phyloP scores from a whole-genome alignment of 2,329 filamentous ascomycete genomes.

The Aspergillus amoenus region DNA sequence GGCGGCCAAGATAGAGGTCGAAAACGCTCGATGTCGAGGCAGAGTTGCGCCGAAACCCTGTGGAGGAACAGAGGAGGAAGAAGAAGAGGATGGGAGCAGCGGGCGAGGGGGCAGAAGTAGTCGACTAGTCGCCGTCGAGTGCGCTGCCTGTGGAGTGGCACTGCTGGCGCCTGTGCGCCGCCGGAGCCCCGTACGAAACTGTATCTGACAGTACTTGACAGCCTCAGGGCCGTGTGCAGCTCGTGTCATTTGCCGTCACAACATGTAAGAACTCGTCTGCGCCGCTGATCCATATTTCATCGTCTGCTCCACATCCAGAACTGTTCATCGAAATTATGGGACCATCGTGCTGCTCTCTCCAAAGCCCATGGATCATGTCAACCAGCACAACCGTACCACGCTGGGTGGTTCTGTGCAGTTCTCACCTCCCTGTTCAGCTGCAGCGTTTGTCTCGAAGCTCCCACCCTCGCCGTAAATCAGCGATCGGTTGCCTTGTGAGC shows the following conservation, averaged over 20 bases:
- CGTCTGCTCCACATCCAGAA: not conserved
- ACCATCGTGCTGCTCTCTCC: constrained; percentile 5
- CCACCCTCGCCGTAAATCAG: not conserved
- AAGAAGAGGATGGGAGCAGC: constrained; percentile 12
- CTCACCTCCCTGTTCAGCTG: not conserved
- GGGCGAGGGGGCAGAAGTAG: constrained; percentile 16
- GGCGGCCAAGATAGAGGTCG: constrained; percentile 39
- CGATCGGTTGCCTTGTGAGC: not conserved
- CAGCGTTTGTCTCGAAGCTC: not conserved
- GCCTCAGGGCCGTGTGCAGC: not conserved
- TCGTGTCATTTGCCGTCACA: not conserved
- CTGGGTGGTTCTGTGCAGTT: not conserved
- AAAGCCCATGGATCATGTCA: not conserved
- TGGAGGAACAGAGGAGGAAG: constrained; percentile 16
- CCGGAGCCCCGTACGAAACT: not conserved
- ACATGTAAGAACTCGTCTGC: not conserved
- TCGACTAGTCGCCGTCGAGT: not conserved
- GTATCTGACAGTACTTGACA: not conserved
- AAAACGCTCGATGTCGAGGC: constrained; percentile 36
- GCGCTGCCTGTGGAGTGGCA: constrained; percentile 1
- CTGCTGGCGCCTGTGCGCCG: not conserved
- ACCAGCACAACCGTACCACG: not conserved
- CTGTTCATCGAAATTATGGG: constrained; percentile 10
- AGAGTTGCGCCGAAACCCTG: constrained; percentile 27
- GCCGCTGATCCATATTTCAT: not conserved